Base-by-base conservation (phyloP, 805 yeast genomes). In the Yarrowia sp. region DNA sequence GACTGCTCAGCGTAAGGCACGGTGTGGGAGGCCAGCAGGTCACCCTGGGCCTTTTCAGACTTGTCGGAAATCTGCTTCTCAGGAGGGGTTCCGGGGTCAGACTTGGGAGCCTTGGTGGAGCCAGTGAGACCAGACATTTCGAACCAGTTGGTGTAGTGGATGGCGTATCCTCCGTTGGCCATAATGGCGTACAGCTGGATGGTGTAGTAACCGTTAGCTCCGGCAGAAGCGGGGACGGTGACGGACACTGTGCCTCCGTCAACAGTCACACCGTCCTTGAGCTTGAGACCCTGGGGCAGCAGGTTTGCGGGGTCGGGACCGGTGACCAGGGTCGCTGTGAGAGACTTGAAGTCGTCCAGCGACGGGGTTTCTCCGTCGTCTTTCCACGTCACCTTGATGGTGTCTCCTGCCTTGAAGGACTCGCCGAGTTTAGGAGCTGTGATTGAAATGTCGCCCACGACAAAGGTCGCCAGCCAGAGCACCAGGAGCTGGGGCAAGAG, bases 1-100 rank as follows among this genome's bases (percentile, higher is more conserved):
- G 95, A 87, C 77, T 93, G 98, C 70, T 70, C 68, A 2, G 90
- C 82, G 77, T 92, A 93, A 1, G 96, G 82, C 7, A 92, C 77
- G 2, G 86, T 73, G 74, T 87, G 88, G 2, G 91, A 86, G 12
- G 73, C 75, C 0, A 85, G 76, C 44, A 66, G 79, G 7, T 77
- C 76, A 4, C 83, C 79, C 10, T 75, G 75, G 2, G 80, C 81
- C 0, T 82, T 75, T n/a, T 75, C 73, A 10, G 73, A 74, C 3
- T 74, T 71, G 28, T 70, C 73, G 7, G 79, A 74, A 19, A 79
- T 67, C 51, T 71, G 67, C 0, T 74, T 69, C 48, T 87, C 85
- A 44, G 81, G 78, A 8, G 80, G 68, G 12, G 70, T 72, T 1
- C 72, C 70, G 21, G 81, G 81, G 6, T 79, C 67, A 43, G 85